Evolutionary conservation across 768 basidiomycete genomes (phyloP), one percentile per base, ranked within the genome.

Genomic region (Phlegmacium glaucopus): DNA sequence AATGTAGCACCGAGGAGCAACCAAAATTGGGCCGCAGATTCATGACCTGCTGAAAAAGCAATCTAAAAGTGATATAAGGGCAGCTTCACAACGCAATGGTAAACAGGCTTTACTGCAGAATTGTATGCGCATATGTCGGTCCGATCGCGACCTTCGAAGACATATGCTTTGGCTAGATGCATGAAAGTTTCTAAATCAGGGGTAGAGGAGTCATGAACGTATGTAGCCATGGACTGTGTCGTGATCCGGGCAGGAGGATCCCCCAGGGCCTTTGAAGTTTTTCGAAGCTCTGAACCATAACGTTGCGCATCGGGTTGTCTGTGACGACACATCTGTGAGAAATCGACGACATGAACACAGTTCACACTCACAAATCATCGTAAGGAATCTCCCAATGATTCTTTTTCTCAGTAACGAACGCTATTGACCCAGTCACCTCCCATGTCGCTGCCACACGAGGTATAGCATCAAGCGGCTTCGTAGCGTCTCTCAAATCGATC

Each of bases 321-420:
- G n/a, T n/a, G 30, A 27, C 22, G 27, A 45, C 35, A 26, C 28
- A 53, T 27, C 47, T 35, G 39, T 28, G 3, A 26, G 38, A 15
- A 27, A 42, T 27, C 4, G 6, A 32, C 46, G 27, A 9, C 26
- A 10, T 6, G 16, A 37, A 35, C 44, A 48, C 36, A 6, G 15
- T 26, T 9, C 12, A n/a, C 10, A 38, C 82, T 44, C 57, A 90
- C 90, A 84, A 56, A 56, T 93, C 90, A 52, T 93, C 90, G 49
- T 87, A 92, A 2, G 90, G 90, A 2, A 84, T 61, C 55, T 90
- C 87, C 74, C 78, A 83, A 32, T 60, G 61, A 5, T 58, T 51
- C 35, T 66, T 69, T n/a, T 64, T 67, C 44, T 86, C 86, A 2
- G 77, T 62, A 9, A 85, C 81, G 54, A 92, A 91, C 6, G 82